These are phyloP conservation scores for Mortierella sp. DNA, from an alignment of 371 early-diverging fungal genomes.

Conservation along the genomic window DNA sequence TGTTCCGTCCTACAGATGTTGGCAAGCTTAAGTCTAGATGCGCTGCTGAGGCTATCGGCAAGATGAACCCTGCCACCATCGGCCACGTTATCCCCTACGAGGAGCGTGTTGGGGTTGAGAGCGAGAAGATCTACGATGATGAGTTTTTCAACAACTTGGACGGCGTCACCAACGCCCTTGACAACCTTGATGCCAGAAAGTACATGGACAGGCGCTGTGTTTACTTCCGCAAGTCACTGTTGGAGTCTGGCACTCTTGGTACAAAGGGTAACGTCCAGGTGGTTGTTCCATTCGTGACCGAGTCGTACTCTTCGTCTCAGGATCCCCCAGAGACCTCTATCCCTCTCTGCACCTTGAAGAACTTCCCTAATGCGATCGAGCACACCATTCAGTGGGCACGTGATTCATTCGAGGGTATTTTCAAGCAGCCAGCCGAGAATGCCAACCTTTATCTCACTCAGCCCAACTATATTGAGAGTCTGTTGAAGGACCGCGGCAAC, in stretches of 20 bases:
- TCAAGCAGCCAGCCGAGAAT: slow-evolving; percentile 92
- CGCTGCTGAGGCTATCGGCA: slow-evolving; percentile 91
- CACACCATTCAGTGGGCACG: slow-evolving; percentile 99
- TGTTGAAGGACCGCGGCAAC: slow-evolving; percentile 84
- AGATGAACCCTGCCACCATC: slow-evolving; percentile 92
- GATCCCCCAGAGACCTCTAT: slow-evolving; percentile 99
- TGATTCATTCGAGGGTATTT: slow-evolving; percentile 96
- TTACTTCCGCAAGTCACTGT: slow-evolving; percentile 92
- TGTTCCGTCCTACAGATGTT: slow-evolving; percentile 95
- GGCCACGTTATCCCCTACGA: slow-evolving; percentile 89
- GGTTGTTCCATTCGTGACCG: slow-evolving; percentile 95
- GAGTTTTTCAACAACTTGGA: slow-evolving; percentile 91
- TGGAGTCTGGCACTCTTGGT: slow-evolving; percentile 99
- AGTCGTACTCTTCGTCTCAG: slow-evolving; percentile 98
- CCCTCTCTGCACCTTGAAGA: slow-evolving; percentile 99
- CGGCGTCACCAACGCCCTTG: slow-evolving; percentile 98
- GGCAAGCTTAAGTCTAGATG: slow-evolving; percentile 95
- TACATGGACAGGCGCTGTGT: slow-evolving; percentile 99
- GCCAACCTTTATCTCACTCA: slow-evolving; percentile 92
- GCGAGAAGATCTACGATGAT: slow-evolving; percentile 97
- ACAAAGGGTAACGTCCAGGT: slow-evolving; percentile 99
- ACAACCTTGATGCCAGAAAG: slow-evolving; percentile 99
- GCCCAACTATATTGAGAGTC: slow-evolving; percentile 81
- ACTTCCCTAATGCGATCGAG: slow-evolving; percentile 99
- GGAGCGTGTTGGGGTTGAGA: slow-evolving; percentile 97